phyloP scores from a whole-genome alignment of 352 stramenopile species.

The Phytophthora quininea region DNA sequence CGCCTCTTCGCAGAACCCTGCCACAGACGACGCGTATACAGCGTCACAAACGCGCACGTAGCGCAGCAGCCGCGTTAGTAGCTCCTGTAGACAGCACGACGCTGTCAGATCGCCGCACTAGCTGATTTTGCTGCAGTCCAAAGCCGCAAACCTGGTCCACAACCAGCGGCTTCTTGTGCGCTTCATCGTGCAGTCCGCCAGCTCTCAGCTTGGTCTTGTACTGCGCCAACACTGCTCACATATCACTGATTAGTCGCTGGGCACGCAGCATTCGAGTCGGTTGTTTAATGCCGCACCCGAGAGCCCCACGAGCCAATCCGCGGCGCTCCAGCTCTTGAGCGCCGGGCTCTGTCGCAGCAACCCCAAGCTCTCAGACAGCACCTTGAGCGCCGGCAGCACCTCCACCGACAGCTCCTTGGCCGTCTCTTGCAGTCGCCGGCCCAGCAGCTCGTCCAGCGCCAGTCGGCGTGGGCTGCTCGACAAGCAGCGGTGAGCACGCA shows the following conservation, averaged over 20 bases:
- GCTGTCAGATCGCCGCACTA: no score
- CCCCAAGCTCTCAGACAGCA: slow-evolving; percentile 73
- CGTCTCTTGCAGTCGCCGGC: slow-evolving; percentile 30
- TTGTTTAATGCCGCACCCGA: slow-evolving; percentile 32
- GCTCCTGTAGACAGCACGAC: slow-evolving; percentile 3
- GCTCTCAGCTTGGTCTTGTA: slow-evolving; percentile 61
- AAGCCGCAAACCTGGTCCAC: slow-evolving; percentile 21
- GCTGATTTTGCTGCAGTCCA: no score
- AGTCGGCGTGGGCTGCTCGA: slow-evolving; percentile 8
- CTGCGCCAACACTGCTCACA: slow-evolving; percentile 54
- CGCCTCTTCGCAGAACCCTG: slow-evolving; percentile 63
- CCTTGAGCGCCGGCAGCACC: slow-evolving; percentile 75
- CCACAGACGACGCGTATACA: slow-evolving; percentile 65
- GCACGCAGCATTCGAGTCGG: neutral
- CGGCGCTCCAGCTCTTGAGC: slow-evolving; percentile 72
- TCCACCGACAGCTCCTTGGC: slow-evolving; percentile 57
- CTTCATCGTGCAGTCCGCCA: slow-evolving; percentile 28
- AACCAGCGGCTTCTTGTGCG: slow-evolving; percentile 32
- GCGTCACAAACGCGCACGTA: slow-evolving; percentile 73
- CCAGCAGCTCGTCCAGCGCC: slow-evolving; percentile 30
- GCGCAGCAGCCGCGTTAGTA: slow-evolving; percentile 43
- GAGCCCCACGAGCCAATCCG: slow-evolving; percentile 83
- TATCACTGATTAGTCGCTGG: neutral
- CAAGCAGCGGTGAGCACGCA: neutral
- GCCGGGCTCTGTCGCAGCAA: slow-evolving; percentile 62